Base-by-base conservation (phyloP, 2,329 filamentous ascomycete species). In the Colletotrichum kahawae region DNA sequence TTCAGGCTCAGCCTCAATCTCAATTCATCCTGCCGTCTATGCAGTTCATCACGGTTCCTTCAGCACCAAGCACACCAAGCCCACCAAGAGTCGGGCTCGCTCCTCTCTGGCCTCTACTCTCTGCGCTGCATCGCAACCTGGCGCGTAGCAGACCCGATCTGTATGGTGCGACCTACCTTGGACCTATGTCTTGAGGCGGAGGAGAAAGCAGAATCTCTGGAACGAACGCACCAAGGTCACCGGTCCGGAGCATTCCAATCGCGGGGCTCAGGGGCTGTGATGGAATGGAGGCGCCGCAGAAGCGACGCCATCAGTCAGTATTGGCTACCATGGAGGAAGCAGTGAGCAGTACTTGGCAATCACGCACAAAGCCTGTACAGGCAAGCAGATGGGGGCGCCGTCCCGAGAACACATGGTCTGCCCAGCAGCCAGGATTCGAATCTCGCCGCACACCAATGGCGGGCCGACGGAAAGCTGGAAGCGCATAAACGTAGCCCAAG, bases 61-160 rank as follows among this genome's bases (percentile, higher is more conserved):
- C 12, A 2, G 21, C 33, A 27, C n/a, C 24, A 9, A 31, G 54
- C 54, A 31, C 38, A 5, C 38, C 63, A 8, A 31, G n/a, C 13
- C 24, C 31, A 24, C 31, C 64, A 18, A 38, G 48, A 27, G 31
- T 33, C 13, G 62, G 62, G 24, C 36, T 51, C 1, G 67, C 56
- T 16, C 67, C 67, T 8, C 67, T 69, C 1, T 69, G 67, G 67
- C 67, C 67, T 6, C 56, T 69, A 0, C 56, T 69, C 13, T 69
- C 67, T 13, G 67, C 67, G n/a, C 67, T 69, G 27, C 67, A 69
- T 12, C 67, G 67, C n/a, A 69, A 62, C 14, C 67, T 69, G 27
- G 29, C 56, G 13, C 34, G 27, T 1, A 69, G 67, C 7, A 27
- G 38, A n/a, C 67, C 67, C n/a, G 67, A 62, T 43, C 24, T 62